Percentiles rank a stretch among this genome's conserved stretches.
Evolutionary conservation across 2,329 filamentous ascomycete species (phyloP).

Genomic region (Aspergillus bombycis): DNA sequence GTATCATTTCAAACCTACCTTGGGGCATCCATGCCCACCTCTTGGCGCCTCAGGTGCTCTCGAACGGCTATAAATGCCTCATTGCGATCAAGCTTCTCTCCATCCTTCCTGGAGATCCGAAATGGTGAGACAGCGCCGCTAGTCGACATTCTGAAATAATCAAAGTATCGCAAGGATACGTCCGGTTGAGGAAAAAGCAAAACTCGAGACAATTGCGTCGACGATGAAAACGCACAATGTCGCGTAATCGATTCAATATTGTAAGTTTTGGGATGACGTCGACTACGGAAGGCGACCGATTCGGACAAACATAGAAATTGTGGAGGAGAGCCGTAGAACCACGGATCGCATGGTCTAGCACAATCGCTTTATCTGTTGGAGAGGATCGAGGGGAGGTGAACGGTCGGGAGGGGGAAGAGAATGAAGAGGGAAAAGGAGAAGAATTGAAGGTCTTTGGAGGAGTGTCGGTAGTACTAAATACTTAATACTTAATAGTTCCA

Average conservation of each 20-base stretch:
- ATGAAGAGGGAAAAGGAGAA: background rate
- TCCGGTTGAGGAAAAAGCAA: background rate
- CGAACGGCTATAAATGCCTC: conserved; percentile 39
- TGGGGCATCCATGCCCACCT: conserved; percentile 38
- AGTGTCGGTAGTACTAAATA: background rate
- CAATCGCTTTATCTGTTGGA: background rate
- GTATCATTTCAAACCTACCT: conserved; percentile 24
- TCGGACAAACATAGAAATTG: conserved; percentile 15
- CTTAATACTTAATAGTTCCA: background rate
- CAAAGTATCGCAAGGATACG: background rate
- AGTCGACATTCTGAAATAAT: conserved; percentile 20
- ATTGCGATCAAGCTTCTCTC: conserved; percentile 37
- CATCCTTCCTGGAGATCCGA: conserved; percentile 36
- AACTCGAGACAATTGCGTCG: background rate
- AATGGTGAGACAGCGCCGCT: conserved; percentile 28
- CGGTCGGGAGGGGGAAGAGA: background rate
- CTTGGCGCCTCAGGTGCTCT: conserved; percentile 39
- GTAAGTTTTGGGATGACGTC: conserved; percentile 17
- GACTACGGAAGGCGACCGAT: conserved; percentile 14
- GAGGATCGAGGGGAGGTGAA: background rate
- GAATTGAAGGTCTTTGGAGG: conserved; percentile 5
- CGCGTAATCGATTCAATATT: background rate
- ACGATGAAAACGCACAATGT: background rate
- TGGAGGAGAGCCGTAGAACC: conserved; percentile 15
- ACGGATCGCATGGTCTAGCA: conserved; percentile 27